Evolutionary conservation across 805 yeast species (phyloP).

Genomic region (Yarrowia keelungensis): DNA sequence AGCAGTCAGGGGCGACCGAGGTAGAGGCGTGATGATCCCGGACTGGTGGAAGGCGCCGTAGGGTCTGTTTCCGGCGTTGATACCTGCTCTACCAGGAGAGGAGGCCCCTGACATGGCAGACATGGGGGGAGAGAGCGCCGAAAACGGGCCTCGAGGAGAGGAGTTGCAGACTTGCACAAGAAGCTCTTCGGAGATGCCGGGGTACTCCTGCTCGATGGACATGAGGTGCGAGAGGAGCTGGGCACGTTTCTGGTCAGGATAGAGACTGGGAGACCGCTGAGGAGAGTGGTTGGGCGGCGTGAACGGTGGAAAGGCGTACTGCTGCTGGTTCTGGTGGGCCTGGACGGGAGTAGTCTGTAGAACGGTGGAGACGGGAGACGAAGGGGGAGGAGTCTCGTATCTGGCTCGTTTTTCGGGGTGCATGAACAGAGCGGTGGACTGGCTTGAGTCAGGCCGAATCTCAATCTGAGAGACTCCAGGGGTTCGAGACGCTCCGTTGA

Average conservation of each 20-base stretch:
- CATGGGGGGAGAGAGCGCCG: constrained; percentile 25
- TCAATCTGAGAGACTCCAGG: background rate
- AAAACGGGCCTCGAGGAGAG: constrained; percentile 13
- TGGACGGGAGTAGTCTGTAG: constrained; percentile 7
- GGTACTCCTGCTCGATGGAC: constrained; percentile 37
- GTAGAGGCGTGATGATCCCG: background rate
- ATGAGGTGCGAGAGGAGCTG: constrained; percentile 24
- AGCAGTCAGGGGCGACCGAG: constrained; percentile 1
- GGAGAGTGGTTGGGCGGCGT: constrained; percentile 13
- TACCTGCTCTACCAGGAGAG: constrained; percentile 20
- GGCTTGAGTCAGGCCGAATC: constrained; percentile 19
- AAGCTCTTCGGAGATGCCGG: constrained; percentile 27
- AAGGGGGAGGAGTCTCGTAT: background rate
- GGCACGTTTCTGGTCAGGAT: constrained; percentile 17
- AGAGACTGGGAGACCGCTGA: constrained; percentile 3
- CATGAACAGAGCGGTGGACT: background rate
- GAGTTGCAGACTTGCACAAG: constrained; percentile 8
- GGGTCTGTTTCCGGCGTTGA: constrained; percentile 23
- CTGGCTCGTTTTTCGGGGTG: background rate
- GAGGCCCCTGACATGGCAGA: constrained; percentile 1
- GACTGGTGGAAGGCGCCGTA: constrained; percentile 30
- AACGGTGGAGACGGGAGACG: constrained; percentile 13
- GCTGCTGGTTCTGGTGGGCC: background rate
- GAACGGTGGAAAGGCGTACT: background rate
- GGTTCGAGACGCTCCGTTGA: background rate